Conservation (phyloP, 2,329 filamentous ascomycete genomes). For the Sarocladiaceae sp. region DNA sequence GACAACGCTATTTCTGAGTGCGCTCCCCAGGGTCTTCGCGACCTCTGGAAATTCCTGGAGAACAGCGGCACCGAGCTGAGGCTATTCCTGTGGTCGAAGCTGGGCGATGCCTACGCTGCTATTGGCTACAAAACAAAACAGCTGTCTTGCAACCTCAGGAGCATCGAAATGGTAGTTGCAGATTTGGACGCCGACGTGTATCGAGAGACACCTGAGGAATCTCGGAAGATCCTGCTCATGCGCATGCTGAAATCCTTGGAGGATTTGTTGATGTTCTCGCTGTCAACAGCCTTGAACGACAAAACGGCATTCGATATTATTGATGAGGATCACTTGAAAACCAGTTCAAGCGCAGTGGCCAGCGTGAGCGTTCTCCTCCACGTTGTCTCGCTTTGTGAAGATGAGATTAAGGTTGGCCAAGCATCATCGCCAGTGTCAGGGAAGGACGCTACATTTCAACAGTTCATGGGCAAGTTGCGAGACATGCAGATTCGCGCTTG, state of each 20-base stretch:
- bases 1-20: conserved; percentile 42
- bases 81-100: conserved; percentile 80
- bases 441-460: conserved; percentile 47
- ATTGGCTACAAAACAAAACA: conserved; percentile 86
- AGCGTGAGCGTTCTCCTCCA: conserved; percentile 71
- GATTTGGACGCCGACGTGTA: conserved; percentile 59
- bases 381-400: conserved; percentile 73
- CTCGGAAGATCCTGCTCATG: conserved; percentile 65
- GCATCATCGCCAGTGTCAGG: conserved; percentile 47
- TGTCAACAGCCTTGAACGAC: conserved; percentile 64
- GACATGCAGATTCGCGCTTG: conserved; percentile 85
- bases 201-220: conserved; percentile 49
- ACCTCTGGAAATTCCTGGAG: conserved; percentile 80
- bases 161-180: conserved; percentile 73
- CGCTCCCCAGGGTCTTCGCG: conserved; percentile 54
- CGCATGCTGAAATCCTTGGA: conserved; percentile 74
- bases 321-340: conserved; percentile 69
- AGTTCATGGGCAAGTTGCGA: conserved; percentile 60
- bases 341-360: conserved; percentile 65
- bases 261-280: conserved; percentile 63
- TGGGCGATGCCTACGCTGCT: conserved; percentile 81
- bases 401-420: conserved; percentile 75
- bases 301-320: conserved; percentile 72
- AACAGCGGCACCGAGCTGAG: conserved; percentile 76
- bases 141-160: conserved; percentile 78